Evolutionary conservation across 1,284 basidiomycete species (phyloP).

Genomic region (Ustilago shanxiensis): DNA sequence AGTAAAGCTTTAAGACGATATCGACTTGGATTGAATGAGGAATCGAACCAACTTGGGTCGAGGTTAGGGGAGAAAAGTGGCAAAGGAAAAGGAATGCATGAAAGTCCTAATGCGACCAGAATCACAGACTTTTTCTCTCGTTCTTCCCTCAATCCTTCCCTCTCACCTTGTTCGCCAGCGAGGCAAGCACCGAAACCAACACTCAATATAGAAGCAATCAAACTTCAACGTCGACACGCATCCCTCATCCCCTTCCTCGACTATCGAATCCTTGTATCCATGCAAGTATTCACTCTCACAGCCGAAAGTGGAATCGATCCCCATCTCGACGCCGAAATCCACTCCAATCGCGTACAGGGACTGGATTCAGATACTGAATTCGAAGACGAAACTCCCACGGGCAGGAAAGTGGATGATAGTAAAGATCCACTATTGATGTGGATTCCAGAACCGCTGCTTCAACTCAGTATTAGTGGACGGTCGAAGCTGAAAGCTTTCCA

Average conservation of each 20-base stretch:
- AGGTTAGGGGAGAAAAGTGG: background rate
- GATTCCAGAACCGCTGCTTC: constrained; percentile 39
- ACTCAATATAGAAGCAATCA: constrained; percentile 26
- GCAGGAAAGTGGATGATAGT: background rate
- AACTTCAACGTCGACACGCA: constrained; percentile 33
- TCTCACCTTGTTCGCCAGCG: background rate
- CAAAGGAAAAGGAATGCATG: constrained; percentile 19
- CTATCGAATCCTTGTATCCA: constrained; percentile 28
- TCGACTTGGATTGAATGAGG: constrained; percentile 5
- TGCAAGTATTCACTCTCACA: constrained; percentile 8
- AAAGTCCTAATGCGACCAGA: constrained; percentile 33
- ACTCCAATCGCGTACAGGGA: constrained; percentile 3
- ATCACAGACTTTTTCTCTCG: constrained; percentile 51
- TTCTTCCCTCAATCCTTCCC: background rate
- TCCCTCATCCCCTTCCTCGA: constrained; percentile 35
- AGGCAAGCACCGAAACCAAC: background rate
- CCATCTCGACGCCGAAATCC: constrained; percentile 18
- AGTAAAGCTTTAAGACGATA: constrained; percentile 27
- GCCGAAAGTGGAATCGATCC: constrained; percentile 25
- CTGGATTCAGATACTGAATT: constrained; percentile 10
- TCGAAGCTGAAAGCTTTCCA: background rate
- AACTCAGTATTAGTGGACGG: constrained; percentile 22
- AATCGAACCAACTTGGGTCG: no score
- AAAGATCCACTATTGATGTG: constrained; percentile 38
- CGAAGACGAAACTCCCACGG: background rate